These are phyloP conservation scores for Cynara cardunculus DNA, from an alignment of 129 eudicot species.

Conservation along the genomic window DNA sequence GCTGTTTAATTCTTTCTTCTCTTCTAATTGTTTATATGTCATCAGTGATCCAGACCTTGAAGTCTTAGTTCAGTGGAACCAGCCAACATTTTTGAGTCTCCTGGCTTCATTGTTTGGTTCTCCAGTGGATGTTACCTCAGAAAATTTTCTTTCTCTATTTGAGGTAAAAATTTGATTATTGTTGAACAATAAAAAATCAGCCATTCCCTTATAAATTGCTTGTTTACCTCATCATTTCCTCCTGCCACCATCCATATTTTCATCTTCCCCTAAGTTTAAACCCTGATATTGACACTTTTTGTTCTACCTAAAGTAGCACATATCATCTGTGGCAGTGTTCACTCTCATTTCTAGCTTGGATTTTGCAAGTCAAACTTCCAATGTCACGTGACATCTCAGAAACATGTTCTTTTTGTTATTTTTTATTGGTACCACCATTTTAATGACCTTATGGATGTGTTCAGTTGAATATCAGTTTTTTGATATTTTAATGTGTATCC, in stretches of 20 bases:
- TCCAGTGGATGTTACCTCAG: slow-evolving; percentile 47
- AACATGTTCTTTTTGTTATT: not conserved
- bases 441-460: not conserved
- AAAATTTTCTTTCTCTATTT: slow-evolving; percentile 47
- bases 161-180: slow-evolving; percentile 42
- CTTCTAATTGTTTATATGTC: slow-evolving; percentile 20
- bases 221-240: slow-evolving; percentile 1
- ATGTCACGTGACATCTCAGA: not conserved
- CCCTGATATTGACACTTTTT: not conserved
- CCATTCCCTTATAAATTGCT: not conserved
- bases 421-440: not conserved
- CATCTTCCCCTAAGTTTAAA: not conserved
- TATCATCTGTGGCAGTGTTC: not conserved
- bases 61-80: slow-evolving; percentile 53
- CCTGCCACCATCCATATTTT: not conserved
- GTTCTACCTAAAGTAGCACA: not conserved
- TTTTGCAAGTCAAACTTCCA: not conserved
- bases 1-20: not conserved
- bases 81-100: slow-evolving; percentile 46
- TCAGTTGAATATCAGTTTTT: not conserved
- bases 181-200: not conserved
- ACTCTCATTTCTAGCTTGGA: not conserved
- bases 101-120: slow-evolving; percentile 56
- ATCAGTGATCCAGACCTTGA: slow-evolving; percentile 53
- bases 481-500: not conserved